Conservation (phyloP, 2,329 filamentous ascomycete genomes). For the Septoria petroselini region DNA sequence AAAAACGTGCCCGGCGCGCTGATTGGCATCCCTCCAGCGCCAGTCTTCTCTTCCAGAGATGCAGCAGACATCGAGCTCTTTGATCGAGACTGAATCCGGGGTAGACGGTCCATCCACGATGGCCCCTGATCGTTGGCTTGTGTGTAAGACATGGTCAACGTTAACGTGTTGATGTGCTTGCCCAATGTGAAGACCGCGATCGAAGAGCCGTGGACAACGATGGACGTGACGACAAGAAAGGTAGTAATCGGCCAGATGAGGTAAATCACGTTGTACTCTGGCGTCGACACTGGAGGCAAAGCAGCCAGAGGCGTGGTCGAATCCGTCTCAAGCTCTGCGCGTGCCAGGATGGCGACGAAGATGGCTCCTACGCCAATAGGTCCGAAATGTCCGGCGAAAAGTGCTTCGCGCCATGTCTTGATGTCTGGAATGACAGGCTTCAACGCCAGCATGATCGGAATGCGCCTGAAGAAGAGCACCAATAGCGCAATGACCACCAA, state of each 20-base stretch:
- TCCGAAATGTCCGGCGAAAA: conserved; percentile 96
- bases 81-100: conserved; percentile 76
- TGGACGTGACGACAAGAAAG: conserved; percentile 91
- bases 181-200: conserved; percentile 96
- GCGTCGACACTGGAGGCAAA: conserved; percentile 54
- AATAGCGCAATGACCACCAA: conserved; percentile 91
- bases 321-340: conserved; percentile 81
- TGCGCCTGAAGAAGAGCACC: conserved; percentile 91
- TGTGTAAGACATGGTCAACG: conserved; percentile 94
- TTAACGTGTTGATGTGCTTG: conserved; percentile 96
- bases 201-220: conserved; percentile 94
- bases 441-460: conserved; percentile 86
- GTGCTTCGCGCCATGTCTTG: conserved; percentile 94
- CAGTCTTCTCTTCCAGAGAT: conserved; percentile 54
- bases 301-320: conserved; percentile 63
- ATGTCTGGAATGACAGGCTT: conserved; percentile 95
- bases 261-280: conserved; percentile 70
- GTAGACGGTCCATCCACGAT: conserved; percentile 91
- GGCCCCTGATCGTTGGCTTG: conserved; percentile 82
- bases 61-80: conserved; percentile 73
- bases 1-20: conserved; percentile 74
- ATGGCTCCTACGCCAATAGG: conserved; percentile 96
- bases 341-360: conserved; percentile 87
- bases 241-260: conserved; percentile 94
- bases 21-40: conserved; percentile 66